These are phyloP conservation scores for Yarrowia divulgata DNA, from an alignment of 805 yeast genomes.

Conservation along the genomic window DNA sequence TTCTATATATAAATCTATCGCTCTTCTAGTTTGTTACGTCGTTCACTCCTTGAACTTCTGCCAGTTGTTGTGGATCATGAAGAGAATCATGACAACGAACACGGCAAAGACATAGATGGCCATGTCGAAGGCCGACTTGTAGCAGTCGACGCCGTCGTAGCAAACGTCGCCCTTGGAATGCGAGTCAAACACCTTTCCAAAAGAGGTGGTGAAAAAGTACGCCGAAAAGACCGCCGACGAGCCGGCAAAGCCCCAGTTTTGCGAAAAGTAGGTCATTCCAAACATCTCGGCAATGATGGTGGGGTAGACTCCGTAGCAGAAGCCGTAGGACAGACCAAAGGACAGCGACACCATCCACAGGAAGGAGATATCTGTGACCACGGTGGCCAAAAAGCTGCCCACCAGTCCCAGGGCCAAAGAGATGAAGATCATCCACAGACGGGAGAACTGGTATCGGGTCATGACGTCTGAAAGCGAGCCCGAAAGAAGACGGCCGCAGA, in stretches of 20 bases:
- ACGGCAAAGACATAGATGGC: constrained; percentile 18
- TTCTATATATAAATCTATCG: constrained; percentile 8
- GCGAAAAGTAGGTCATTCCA: constrained; percentile 68
- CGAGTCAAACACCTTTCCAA: constrained; percentile 68
- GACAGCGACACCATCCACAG: constrained; percentile 61
- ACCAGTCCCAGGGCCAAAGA: constrained; percentile 58
- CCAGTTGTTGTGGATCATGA: constrained; percentile 33
- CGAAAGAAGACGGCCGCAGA: constrained; percentile 66
- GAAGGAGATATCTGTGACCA: constrained; percentile 47
- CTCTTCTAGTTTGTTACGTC: not conserved
- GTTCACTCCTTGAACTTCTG: constrained; percentile 9
- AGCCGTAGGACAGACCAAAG: constrained; percentile 77
- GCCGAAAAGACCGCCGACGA: constrained; percentile 70
- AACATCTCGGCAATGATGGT: constrained; percentile 72
- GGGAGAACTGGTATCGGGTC: constrained; percentile 56
- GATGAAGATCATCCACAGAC: constrained; percentile 63
- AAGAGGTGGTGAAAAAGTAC: constrained; percentile 62
- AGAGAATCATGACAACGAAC: constrained; percentile 2
- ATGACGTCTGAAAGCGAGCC: constrained; percentile 71
- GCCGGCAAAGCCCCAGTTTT: constrained; percentile 75
- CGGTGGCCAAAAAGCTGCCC: constrained; percentile 60
- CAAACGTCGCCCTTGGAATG: constrained; percentile 29
- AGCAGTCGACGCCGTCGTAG: constrained; percentile 24
- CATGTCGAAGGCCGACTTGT: constrained; percentile 17
- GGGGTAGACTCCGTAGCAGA: constrained; percentile 73